A percentile compares a stretch with the other conserved stretches of the same genome.
Conservation (phyloP, 768 basidiomycete genomes). For the Termitomyces sp. region DNA sequence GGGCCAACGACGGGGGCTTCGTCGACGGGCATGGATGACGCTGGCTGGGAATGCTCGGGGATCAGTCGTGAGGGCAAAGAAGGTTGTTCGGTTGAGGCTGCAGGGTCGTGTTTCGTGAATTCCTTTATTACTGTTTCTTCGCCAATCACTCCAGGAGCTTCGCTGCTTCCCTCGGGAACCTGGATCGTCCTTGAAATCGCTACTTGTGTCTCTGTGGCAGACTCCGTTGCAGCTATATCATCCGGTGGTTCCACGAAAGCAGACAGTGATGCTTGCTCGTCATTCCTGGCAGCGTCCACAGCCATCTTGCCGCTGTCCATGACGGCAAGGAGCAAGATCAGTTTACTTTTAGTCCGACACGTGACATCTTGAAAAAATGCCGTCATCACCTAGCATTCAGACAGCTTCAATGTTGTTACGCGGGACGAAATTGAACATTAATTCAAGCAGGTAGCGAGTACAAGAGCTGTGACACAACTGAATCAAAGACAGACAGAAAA, state of each 20-base stretch:
- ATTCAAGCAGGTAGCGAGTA: not conserved
- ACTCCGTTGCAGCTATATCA: not conserved
- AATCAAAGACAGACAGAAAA: not conserved
- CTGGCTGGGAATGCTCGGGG: constrained; percentile 4
- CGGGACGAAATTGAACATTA: not conserved
- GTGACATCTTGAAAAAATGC: constrained; percentile 4
- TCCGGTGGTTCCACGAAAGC: not conserved
- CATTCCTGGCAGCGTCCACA: constrained; percentile 7
- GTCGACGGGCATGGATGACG: constrained; percentile 12
- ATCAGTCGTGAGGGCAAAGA: constrained; percentile 7
- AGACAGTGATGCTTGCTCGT: not conserved
- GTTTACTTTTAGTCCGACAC: constrained; percentile 7
- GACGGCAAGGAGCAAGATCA: constrained; percentile 11
- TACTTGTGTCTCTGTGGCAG: not conserved
- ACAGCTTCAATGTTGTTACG: not conserved
- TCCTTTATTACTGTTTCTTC: constrained; percentile 6
- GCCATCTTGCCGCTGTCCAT: constrained; percentile 18
- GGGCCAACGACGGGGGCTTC: constrained; percentile 10
- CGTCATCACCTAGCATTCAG: not conserved
- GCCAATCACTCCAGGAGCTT: constrained; percentile 11
- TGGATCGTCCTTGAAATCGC: not conserved
- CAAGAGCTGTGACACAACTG: not conserved
- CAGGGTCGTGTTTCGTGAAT: constrained; percentile 4
- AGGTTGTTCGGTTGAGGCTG: constrained; percentile 7
- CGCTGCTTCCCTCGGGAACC: constrained; percentile 7